Evolutionary conservation across 2,329 filamentous ascomycete genomes (phyloP), one percentile per base, ranked within the genome.

Genomic region (Emydomyces testavorans): DNA sequence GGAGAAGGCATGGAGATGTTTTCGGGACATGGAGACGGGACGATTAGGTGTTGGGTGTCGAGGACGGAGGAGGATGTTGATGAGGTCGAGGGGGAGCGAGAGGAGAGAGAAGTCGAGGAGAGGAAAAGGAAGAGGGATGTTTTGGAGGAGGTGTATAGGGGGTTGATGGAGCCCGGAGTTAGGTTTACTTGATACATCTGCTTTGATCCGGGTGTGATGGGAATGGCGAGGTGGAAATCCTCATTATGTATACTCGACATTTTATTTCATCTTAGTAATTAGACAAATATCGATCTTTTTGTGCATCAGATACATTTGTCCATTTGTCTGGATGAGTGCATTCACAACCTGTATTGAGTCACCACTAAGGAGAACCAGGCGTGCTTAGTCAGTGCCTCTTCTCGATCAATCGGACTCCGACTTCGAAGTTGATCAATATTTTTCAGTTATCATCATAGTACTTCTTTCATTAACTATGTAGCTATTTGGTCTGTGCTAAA

Each of bases 21-120:
- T 65, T 92, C 86, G 46, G 83, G 80, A 1, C 87, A 94, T 58
- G 73, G 82, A 2, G 87, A 95, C 60, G 90, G 90, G 0, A 82
- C 82, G 45, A 90, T 96, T 49, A 76, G 83, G 37, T 77, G 78
- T 3, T 95, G 90, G 88, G 73, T 75, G 56, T 83, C 85, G 1
- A 69, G 70, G 29, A 65, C 78, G 4, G 65, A 70, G 1, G 77
- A 75, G 3, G 69, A 67, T 28, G 68, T 65, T 23, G 61, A 75
- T 55, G 54, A 78, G 42, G 69, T 71, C 4, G 65, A 63, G 28
- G 60, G 58, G 2, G 58, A 63, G 10, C 63, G 61, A 50, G 71
- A 74, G 28, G 68, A 74, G 18, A 69, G 71, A n/a, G 76, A 73
- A 52, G 66, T 69, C 31, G 60, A 65, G 8, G 66, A 65, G 45